Evolutionary conservation across 345 rosid genomes (phyloP), one percentile per base, ranked within the genome.

Genomic region (Citrus sp.): DNA sequence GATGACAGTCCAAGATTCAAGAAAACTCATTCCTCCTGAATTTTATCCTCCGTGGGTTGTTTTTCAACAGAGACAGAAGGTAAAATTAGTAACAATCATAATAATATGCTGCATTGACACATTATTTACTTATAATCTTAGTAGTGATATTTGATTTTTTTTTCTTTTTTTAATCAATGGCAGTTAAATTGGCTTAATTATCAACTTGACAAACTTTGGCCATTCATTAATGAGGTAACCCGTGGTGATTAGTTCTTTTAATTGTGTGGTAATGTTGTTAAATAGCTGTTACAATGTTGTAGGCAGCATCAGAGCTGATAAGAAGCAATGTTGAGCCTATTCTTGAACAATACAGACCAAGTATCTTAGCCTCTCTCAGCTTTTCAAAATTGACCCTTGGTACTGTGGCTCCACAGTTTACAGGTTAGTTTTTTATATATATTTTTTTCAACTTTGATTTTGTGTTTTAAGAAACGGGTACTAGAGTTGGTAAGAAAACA

Each of bases 351-450:
- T 91, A 95, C 56, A 90, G 89, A 75, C 98, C 99, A 54, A 78
- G 81, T 69, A 79, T 93, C 75, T 70, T 93, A 79, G 84, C 91
- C 60, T 95, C 98, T 79, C 85, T 95, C 78, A 91, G 83, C 82
- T 95, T 95, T 85, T 92, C 97, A 7, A 85, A 88, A 80, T 77
- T 93, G 63, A 95, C 97, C 60, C 97, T 95, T 38, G 99, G 98
- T 10, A 95, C 99, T 58, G 91, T 95, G 56, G 98, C 99, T 85
- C 98, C 98, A 56, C 99, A 92, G 81, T 93, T 95, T 80, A 95
- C 94, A 85, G 97, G 99, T 93, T 27, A 65, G 76, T 79, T 80
- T 56, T 27, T 7, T 9, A 2, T 10, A 7, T 38, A 8, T 38
- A 0, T 38, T 8, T 38, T 28, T 72, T 40, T 13, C 30, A 60